Evolutionary conservation across 345 rosid species (phyloP).

Genomic region (Pelargonium nanum): DNA sequence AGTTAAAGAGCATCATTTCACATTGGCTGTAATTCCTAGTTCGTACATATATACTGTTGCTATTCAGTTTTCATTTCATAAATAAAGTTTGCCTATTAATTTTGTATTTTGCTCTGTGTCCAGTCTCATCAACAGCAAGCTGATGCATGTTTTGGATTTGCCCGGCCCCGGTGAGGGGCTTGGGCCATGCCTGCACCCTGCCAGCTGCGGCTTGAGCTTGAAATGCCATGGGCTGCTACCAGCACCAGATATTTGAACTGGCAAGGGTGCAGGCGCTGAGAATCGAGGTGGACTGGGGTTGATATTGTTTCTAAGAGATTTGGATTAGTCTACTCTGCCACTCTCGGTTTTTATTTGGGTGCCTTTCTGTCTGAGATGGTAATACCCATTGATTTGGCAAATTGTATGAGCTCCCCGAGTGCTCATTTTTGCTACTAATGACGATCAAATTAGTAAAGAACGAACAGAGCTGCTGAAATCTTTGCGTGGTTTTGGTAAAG

Average conservation of each 20-base stretch:
- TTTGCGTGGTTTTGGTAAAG: background rate
- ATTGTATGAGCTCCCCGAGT: background rate
- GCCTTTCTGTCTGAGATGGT: background rate
- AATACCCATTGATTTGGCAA: background rate
- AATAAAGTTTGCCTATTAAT: background rate
- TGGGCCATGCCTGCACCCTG: constrained; percentile 81
- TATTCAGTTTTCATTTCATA: background rate
- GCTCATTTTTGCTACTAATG: background rate
- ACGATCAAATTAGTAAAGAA: background rate
- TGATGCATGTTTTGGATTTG: constrained; percentile 67
- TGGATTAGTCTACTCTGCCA: background rate
- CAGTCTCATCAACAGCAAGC: constrained; percentile 61
- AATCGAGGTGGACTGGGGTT: constrained; percentile 34
- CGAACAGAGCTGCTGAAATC: background rate
- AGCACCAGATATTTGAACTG: constrained; percentile 12
- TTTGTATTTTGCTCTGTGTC: constrained; percentile 9
- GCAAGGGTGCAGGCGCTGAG: constrained; percentile 58
- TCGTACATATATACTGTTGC: background rate
- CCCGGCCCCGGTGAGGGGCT: constrained; percentile 95
- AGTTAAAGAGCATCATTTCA: background rate
- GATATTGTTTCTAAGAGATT: background rate
- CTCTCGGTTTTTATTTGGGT: background rate
- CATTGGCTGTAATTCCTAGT: too few relatives aligned
- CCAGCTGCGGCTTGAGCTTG: constrained; percentile 23
- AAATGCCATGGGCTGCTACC: constrained; percentile 12